These are phyloP conservation scores for Leccinum rimulosum DNA, from an alignment of 768 basidiomycete genomes.

Conservation along the genomic window DNA sequence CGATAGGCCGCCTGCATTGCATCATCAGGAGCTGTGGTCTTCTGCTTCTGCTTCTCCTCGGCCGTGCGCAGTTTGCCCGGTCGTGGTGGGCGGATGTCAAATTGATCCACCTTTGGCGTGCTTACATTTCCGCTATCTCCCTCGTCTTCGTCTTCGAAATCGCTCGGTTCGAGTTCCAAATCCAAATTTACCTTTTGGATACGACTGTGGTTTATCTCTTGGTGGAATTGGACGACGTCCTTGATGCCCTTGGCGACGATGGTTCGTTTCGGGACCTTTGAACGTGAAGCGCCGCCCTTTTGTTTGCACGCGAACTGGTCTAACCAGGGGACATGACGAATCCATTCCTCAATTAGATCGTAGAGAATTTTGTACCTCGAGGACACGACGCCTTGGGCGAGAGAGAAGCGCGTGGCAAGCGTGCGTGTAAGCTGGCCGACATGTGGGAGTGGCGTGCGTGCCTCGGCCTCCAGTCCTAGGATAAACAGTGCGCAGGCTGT, in stretches of 20 bases:
- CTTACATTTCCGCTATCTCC: conserved; percentile 17
- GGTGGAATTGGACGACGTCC: conserved; percentile 67
- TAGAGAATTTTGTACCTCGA: conserved; percentile 66
- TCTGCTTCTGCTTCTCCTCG: conserved; percentile 1
- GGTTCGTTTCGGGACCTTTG: conserved; percentile 60
- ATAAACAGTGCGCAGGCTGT: conserved; percentile 70
- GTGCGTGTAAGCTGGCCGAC: conserved; percentile 55
- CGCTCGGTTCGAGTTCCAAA: conserved; percentile 36
- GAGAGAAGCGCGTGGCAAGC: conserved; percentile 51
- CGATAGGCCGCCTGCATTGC: conserved; percentile 46
- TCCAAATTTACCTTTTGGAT: conserved; percentile 37
- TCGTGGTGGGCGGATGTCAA: conserved; percentile 2
- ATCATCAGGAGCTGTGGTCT: conserved; percentile 8
- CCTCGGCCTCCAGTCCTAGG: conserved; percentile 68
- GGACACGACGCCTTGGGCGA: conserved; percentile 57
- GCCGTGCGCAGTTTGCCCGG: conserved; percentile 34
- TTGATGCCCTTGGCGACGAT: conserved; percentile 66
- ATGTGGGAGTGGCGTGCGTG: conserved; percentile 48
- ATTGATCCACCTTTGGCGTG: conserved; percentile 1
- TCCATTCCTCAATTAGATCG: conserved; percentile 57
- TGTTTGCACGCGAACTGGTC: conserved; percentile 44
- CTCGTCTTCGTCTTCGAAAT: conserved; percentile 32
- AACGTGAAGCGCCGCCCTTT: conserved; percentile 42
- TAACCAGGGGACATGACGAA: conserved; percentile 72
- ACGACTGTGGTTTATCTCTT: conserved; percentile 53